Conservation (phyloP, 2,329 filamentous ascomycete species). For the Scedosporium dehoogii region DNA sequence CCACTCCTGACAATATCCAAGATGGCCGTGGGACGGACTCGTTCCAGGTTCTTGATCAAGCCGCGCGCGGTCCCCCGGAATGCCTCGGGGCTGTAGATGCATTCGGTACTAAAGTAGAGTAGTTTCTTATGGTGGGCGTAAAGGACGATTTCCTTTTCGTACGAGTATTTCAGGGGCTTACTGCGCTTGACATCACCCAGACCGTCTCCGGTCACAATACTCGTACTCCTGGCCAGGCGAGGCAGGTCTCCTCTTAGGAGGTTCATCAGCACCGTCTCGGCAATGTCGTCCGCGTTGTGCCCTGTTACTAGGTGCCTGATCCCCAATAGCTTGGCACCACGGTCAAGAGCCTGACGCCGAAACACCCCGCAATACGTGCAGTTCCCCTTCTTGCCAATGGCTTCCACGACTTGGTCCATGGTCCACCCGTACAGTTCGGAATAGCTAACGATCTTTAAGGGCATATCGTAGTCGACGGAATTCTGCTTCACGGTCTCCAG, state of each 20-base stretch:
- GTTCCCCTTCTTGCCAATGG: conserved; percentile 95
- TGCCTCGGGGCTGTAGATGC: conserved; percentile 94
- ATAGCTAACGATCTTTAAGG: conserved; percentile 85
- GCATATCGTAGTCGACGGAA: conserved; percentile 81
- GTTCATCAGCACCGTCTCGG: conserved; percentile 98
- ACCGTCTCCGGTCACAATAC: conserved; percentile 70
- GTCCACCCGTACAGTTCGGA: conserved; percentile 95
- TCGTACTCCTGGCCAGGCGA: conserved; percentile 77
- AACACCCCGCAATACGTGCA: conserved; percentile 99
- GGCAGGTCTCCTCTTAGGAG: conserved; percentile 82
- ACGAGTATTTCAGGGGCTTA: conserved; percentile 96
- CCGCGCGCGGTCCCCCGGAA: conserved; percentile 87
- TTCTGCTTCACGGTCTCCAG: conserved; percentile 95
- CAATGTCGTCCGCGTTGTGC: conserved; percentile 95
- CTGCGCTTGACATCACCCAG: conserved; percentile 87
- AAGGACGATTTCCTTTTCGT: conserved; percentile 97
- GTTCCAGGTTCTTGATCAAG: conserved; percentile 90
- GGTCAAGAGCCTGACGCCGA: conserved; percentile 82
- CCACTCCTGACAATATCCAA: conserved; percentile 90
- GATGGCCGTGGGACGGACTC: conserved; percentile 86
- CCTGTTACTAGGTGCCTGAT: conserved; percentile 94
- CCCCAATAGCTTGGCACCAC: conserved; percentile 75
- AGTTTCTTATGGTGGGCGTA: conserved; percentile 96
- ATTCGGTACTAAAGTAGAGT: conserved; percentile 97
- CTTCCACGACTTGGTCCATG: conserved; percentile 96